Base-by-base conservation (phyloP, 2,329 filamentous ascomycete species). In the Helminthosporium solani region DNA sequence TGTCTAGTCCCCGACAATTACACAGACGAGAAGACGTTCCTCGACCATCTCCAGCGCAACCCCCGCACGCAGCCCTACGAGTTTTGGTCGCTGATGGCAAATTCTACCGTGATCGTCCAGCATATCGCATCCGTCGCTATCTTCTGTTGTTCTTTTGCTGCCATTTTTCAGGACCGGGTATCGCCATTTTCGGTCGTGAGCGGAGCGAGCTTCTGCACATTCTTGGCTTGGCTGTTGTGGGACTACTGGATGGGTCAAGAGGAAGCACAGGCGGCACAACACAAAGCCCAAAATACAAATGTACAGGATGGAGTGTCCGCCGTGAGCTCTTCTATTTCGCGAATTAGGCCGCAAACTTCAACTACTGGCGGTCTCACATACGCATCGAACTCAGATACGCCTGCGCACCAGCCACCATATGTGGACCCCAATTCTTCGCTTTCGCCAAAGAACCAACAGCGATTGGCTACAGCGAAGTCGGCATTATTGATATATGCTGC, bases 71-170 rank as follows among this genome's bases (percentile, higher is more conserved):
- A 94, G 56, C 92, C 92, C 0, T 99, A 99, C 70, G 91, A 97
- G 64, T 99, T 99, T 72, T 99, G 94, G 92, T 90, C 91, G 7
- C 79, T 99, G 27, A 90, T 97, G 40, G 88, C 90, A 46, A 92
- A 97, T 69, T 92, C 89, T 12, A 96, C 92, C 2, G 90, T 97
- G 48, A 96, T 99, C 57, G 88, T 97, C 15, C 94, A 99, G 70
- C 94, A 99, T 70, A 87, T 97, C 39, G 95, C 90, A 69, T 95
- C 90, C 7, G 91, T 97, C 50, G 87, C 88, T 43, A 92, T 99
- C 46, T 99, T 97, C 66, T 82, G 95, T 50, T 91, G 92, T 55
- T 95, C 88, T 71, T 99, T 99, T 66, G 85, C 91, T 14, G 90
- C 85, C 42, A 99, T 99, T 51, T 88, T 88, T 57, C 84, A 92